These are phyloP conservation scores for Aspergillus sp. DNA, from an alignment of 2,329 filamentous ascomycete genomes.

Conservation along the genomic window DNA sequence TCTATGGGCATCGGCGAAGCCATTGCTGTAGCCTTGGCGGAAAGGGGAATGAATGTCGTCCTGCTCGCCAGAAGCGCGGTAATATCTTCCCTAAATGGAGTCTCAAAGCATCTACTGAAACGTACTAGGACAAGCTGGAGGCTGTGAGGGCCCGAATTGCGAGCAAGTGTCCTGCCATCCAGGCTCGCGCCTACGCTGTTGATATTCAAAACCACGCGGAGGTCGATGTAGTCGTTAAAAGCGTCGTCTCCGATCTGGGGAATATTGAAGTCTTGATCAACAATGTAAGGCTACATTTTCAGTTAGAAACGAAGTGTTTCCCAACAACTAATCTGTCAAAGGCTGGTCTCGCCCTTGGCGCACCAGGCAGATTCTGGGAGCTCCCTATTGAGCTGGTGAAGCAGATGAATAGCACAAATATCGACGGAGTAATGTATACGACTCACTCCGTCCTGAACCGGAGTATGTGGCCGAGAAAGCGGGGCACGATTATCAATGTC, in stretches of 20 bases:
- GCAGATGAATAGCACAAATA: conserved; percentile 49
- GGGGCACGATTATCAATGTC: conserved; percentile 49
- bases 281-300: conserved; percentile 28
- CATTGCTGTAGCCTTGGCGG: conserved; percentile 40
- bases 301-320: not conserved
- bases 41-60: conserved; percentile 41
- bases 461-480: conserved; percentile 38
- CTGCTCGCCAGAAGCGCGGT: conserved; percentile 35
- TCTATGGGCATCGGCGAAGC: conserved; percentile 49
- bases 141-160: not conserved
- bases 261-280: conserved; percentile 48
- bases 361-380: conserved; percentile 42
- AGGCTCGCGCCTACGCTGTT: conserved; percentile 4
- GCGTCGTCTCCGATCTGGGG: conserved; percentile 31
- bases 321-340: conserved; percentile 7
- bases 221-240: conserved; percentile 27
- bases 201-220: conserved; percentile 19
- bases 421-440: conserved; percentile 48
- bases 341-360: conserved; percentile 48
- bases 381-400: conserved; percentile 42
- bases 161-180: conserved; percentile 7
- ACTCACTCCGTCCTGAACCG: conserved; percentile 46
- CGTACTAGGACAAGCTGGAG: conserved; percentile 20
- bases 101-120: not conserved
- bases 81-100: conserved; percentile 21